Percentiles rank a stretch among this genome's conserved stretches.
phyloP scores from a whole-genome alignment of 139 green algal genomes.

The Tetradesmus obliquus region DNA sequence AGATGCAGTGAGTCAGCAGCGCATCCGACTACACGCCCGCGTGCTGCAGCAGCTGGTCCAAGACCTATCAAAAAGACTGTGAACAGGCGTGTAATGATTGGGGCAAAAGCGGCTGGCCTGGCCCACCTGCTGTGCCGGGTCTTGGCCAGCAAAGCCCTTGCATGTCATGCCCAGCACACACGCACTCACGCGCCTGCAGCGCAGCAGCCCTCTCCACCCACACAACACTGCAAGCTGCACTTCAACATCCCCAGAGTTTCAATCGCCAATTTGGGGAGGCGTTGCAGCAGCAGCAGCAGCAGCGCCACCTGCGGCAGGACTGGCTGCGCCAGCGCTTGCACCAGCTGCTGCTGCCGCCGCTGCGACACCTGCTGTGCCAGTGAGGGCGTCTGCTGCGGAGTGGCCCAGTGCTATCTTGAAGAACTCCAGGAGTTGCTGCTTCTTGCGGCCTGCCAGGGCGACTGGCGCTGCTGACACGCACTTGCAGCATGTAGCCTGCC shows the following conservation, averaged over 20 bases:
- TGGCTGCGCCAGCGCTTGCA: neutral
- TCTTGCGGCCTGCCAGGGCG: conserved; percentile 19
- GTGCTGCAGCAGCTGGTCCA: too few species aligned
- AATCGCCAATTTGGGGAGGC: neutral
- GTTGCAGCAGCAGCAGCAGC: neutral
- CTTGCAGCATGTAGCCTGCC: conserved; percentile 80
- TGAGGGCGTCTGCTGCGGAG: conserved; percentile 56
- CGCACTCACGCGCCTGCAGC: conserved; percentile 73
- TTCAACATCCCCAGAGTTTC: neutral
- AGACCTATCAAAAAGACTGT: neutral
- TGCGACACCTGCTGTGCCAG: conserved; percentile 33
- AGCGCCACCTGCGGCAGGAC: neutral
- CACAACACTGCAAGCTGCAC: conserved; percentile 71
- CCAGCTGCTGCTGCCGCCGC: too few species aligned
- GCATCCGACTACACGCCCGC: too few species aligned
- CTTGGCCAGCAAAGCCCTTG: conserved; percentile 21
- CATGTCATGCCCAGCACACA: conserved; percentile 55
- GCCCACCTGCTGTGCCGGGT: conserved; percentile 31
- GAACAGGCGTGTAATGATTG: neutral
- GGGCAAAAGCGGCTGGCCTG: neutral
- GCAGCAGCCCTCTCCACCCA: conserved; percentile 82
- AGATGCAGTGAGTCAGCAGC: too few species aligned
- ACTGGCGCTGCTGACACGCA: conserved; percentile 41
- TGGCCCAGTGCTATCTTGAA: conserved; percentile 66
- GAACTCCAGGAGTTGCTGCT: conserved; percentile 58